Conservation (phyloP, 148 eudicot genomes). For the Rhododendron vialii region DNA sequence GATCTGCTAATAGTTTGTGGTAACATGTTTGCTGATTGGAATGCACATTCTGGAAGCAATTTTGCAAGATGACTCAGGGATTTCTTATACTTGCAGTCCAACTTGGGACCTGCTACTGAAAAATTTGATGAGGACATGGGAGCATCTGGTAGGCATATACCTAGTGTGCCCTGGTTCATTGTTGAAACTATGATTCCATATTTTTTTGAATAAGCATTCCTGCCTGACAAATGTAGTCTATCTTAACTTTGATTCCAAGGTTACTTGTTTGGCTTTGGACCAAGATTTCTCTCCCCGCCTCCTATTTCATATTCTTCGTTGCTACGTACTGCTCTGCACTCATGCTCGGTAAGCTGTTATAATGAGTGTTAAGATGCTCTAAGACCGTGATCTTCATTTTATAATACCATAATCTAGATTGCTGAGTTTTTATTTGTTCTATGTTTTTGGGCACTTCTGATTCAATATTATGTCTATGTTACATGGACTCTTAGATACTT, state of each 20-base stretch:
- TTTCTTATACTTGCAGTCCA: constrained; percentile 2
- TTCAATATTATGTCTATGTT: neutral
- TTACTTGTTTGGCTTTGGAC: constrained; percentile 1
- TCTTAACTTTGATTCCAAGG: neutral
- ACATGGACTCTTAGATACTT: neutral
- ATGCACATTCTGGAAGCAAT: constrained; percentile 19
- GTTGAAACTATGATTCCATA: neutral
- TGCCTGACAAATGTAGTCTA: neutral
- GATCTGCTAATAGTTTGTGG: neutral
- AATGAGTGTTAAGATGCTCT: neutral
- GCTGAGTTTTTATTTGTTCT: neutral
- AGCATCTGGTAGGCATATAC: neutral
- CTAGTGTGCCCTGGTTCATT: neutral
- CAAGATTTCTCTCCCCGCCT: constrained; percentile 12
- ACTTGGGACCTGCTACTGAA: neutral
- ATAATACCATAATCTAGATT: neutral
- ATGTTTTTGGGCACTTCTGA: neutral
- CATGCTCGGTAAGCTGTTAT: neutral
- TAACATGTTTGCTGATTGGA: neutral
- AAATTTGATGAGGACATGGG: constrained; percentile 5
- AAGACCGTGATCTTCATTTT: neutral
- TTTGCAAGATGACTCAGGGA: constrained; percentile 4
- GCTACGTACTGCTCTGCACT: constrained; percentile 8
- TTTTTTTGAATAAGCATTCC: neutral
- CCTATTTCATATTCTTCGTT: constrained; percentile 6